A percentile compares a stretch with the other conserved stretches of the same genome.
Conservation (phyloP, 2,329 filamentous ascomycete genomes). For the Magnaporthales sp. region DNA sequence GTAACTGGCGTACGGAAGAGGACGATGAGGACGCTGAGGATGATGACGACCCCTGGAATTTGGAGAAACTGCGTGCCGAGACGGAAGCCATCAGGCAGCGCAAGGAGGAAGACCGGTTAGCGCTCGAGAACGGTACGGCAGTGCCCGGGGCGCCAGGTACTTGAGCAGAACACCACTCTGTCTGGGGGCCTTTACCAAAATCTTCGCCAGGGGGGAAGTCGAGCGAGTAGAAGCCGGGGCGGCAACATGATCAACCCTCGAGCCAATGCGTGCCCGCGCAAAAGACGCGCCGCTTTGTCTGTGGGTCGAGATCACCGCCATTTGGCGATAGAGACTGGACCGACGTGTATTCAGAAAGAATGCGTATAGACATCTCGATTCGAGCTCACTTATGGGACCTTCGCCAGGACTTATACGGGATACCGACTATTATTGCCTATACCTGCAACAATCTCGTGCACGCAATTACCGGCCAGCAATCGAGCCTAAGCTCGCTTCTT, state of each 20-base stretch:
- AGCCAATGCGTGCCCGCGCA: background rate
- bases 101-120: conserved; percentile 68
- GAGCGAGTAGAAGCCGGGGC: background rate
- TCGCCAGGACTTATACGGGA: conserved; percentile 8
- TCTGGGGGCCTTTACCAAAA: background rate
- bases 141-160: conserved; percentile 4
- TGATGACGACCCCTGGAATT: conserved; percentile 57
- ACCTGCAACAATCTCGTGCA: background rate
- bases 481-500: background rate
- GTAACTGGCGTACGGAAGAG: conserved; percentile 70
- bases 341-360: conserved; percentile 1
- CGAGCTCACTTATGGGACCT: background rate
- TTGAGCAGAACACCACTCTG: background rate
- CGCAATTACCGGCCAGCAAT: background rate
- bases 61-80: conserved; percentile 74
- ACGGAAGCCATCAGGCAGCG: conserved; percentile 66
- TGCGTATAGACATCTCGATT: conserved; percentile 1
- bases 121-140: conserved; percentile 20
- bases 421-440: background rate
- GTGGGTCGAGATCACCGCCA: background rate
- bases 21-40: conserved; percentile 56
- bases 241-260: background rate
- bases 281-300: conserved; percentile 1
- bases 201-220: background rate
- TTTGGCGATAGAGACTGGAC: background rate